These are phyloP conservation scores for Mortierella claussenii DNA, from an alignment of 192 early-diverging fungal species.

Conservation along the genomic window DNA sequence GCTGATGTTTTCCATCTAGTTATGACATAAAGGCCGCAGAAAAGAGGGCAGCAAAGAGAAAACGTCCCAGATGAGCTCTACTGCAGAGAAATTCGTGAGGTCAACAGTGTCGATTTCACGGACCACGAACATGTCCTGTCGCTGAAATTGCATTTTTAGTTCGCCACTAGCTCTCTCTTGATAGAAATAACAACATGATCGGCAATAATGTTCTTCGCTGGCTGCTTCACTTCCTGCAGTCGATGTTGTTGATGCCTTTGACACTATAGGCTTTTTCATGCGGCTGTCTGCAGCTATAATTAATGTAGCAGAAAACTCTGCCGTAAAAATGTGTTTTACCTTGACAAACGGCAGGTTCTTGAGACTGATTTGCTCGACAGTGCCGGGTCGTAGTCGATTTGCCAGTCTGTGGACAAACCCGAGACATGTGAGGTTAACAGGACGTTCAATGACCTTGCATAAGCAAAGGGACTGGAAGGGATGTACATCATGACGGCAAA, in stretches of 20 bases:
- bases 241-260: too few relatives aligned
- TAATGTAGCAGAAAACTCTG: not conserved
- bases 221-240: too few relatives aligned
- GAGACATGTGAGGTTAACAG: conserved; percentile 15
- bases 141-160: too few relatives aligned
- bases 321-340: conserved; percentile 38
- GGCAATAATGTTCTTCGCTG: too few relatives aligned
- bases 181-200: too few relatives aligned
- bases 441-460: not conserved
- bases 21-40: not conserved
- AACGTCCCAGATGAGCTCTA: not conserved
- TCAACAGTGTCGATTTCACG: too few relatives aligned
- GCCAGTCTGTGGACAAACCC: conserved; percentile 60
- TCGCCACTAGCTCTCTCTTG: too few relatives aligned
- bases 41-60: not conserved
- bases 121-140: too few relatives aligned
- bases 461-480: conserved; percentile 8
- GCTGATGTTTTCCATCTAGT: conserved; percentile 86
- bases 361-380: conserved; percentile 76
- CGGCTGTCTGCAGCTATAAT: not conserved
- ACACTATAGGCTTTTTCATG: too few relatives aligned
- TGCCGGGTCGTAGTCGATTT: conserved; percentile 80
- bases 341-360: conserved; percentile 80
- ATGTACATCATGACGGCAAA: conserved; percentile 30
- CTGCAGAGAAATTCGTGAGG: too few relatives aligned